These are phyloP conservation scores for Eucalyptus melliodora DNA, from an alignment of 345 rosid species.

Conservation along the genomic window DNA sequence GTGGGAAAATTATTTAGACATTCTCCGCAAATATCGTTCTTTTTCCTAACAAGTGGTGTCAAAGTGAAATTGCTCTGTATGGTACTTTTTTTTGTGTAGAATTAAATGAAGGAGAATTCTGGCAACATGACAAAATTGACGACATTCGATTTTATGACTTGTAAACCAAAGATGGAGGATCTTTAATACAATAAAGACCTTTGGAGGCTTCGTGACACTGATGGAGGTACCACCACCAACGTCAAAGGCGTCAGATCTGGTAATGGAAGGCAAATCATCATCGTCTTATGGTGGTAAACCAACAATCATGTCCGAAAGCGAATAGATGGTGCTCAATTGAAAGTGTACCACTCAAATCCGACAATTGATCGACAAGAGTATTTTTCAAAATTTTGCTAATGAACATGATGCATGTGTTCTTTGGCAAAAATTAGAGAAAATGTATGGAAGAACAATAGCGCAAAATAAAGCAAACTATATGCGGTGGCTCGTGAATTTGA, in stretches of 20 bases:
- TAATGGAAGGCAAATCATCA: neutral
- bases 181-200: neutral
- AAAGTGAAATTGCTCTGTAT: neutral
- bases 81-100: neutral
- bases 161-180: neutral
- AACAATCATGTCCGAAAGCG: neutral
- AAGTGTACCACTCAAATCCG: neutral
- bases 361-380: neutral
- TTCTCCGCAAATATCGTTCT: neutral
- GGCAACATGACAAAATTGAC: neutral
- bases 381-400: neutral
- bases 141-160: neutral
- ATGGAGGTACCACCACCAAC: neutral
- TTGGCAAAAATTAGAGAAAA: neutral
- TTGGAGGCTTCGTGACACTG: neutral
- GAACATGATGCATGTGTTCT: neutral
- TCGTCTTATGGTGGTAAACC: neutral
- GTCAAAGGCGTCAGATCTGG: fast-evolving
- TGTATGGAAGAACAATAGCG: no score
- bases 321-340: neutral
- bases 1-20: neutral
- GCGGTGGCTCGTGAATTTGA: no score
- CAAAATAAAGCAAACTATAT: no score
- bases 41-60: neutral
- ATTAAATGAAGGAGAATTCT: no score